Conservation (phyloP, 1,139 yeast species). For the Magnusiomyces starmeri region DNA sequence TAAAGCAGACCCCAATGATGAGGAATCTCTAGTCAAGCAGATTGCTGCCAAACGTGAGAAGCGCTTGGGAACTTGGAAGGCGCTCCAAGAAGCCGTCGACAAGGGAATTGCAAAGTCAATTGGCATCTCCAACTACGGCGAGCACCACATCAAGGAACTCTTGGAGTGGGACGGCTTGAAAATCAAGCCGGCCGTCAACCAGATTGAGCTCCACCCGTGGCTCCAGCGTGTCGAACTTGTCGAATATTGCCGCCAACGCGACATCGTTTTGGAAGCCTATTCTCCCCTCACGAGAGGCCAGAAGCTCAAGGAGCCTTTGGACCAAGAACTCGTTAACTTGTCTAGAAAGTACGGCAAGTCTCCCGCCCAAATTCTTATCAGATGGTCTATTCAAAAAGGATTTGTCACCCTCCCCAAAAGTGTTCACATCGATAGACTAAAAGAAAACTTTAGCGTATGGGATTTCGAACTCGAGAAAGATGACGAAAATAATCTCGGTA, state of each 20-base stretch:
- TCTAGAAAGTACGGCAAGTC: slow-evolving; percentile 49
- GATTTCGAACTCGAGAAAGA: slow-evolving; percentile 43
- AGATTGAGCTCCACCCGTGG: slow-evolving; percentile 70
- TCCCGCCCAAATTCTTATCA: slow-evolving; percentile 56
- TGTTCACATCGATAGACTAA: slow-evolving; percentile 50
- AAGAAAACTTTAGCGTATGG: slow-evolving; percentile 45
- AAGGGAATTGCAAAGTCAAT: slow-evolving; percentile 54
- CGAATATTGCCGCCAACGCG: slow-evolving; percentile 45
- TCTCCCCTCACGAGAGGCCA: slow-evolving; percentile 49
- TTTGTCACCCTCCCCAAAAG: slow-evolving; percentile 67
- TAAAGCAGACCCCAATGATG: neutral
- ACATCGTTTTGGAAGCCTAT: slow-evolving; percentile 61
- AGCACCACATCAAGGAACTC: slow-evolving; percentile 45
- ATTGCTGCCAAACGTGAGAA: neutral
- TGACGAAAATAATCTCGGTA: slow-evolving; percentile 30
- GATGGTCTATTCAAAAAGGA: slow-evolving; percentile 66
- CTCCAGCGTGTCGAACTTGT: slow-evolving; percentile 61
- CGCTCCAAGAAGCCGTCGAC: slow-evolving; percentile 15
- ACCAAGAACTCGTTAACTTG: slow-evolving; percentile 37
- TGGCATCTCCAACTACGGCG: slow-evolving; percentile 72
- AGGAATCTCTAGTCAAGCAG: neutral
- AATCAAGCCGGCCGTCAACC: slow-evolving; percentile 60
- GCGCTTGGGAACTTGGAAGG: slow-evolving; percentile 34
- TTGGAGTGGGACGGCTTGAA: slow-evolving; percentile 45
- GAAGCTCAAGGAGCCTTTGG: slow-evolving; percentile 36